These are phyloP conservation scores for Mycosphaerella arachidis DNA, from an alignment of 2,329 filamentous ascomycete species.

Conservation along the genomic window DNA sequence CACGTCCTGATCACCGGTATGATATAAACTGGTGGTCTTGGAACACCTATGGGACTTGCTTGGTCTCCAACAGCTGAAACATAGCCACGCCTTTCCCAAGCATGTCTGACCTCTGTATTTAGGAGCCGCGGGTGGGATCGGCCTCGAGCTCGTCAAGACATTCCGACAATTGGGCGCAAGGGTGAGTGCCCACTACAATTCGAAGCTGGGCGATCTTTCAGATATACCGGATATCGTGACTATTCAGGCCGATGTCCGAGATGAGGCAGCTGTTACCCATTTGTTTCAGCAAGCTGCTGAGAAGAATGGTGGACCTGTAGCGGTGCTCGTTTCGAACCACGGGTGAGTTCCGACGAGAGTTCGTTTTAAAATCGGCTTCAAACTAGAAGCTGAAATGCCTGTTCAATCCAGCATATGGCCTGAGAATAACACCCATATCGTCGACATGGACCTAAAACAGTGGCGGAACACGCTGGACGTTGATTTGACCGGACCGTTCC, in stretches of 20 bases:
- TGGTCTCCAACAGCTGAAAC: background rate
- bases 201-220: constrained; percentile 34
- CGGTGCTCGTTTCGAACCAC: constrained; percentile 35
- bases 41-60: constrained; percentile 21
- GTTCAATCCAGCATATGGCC: constrained; percentile 21
- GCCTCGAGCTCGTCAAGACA: constrained; percentile 36
- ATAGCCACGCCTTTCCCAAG: background rate
- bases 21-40: constrained; percentile 18
- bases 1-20: constrained; percentile 35
- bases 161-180: constrained; percentile 33
- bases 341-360: background rate
- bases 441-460: constrained; percentile 27
- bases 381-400: background rate
- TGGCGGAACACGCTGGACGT: constrained; percentile 30
- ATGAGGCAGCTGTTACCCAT: constrained; percentile 28
- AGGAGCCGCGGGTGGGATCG: constrained; percentile 31
- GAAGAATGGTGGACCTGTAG: constrained; percentile 35
- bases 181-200: constrained; percentile 38
- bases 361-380: background rate
- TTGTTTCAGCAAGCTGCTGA: constrained; percentile 30
- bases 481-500: constrained; percentile 30
- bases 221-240: constrained; percentile 22
- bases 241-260: constrained; percentile 33
- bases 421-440: constrained; percentile 19
- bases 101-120: background rate